Base-by-base conservation (phyloP, 495 filamentous ascomycete species). In the Aspergillus taichungensis region DNA sequence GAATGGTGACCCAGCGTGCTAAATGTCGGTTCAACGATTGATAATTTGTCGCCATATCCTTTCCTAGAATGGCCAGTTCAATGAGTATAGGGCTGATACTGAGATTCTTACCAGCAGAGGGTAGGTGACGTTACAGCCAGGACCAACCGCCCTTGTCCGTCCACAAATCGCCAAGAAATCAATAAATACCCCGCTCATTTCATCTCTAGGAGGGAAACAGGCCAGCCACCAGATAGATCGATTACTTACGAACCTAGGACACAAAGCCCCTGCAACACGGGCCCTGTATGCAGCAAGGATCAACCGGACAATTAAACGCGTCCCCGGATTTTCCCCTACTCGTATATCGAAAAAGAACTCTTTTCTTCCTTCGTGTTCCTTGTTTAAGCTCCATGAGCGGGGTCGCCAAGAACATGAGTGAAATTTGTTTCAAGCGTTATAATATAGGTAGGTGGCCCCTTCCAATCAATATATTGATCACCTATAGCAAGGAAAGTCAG, bases 201-300 rank as follows among this genome's bases (percentile, higher is more conserved):
- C 18, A 24, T 24, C 18, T 24, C 18, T 4, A 24, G 18, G 18
- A 24, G 18, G 18, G 4, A 24, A 24, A 24, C 18, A 24, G 18
- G 18, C 34, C 18, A 13, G 43, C 27, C 43, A 37, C 43, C 30
- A 14, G n/a, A 37, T 13, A 8, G 14, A 36, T 24, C 13, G 30
- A 30, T 37, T 4, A 33, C n/a, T 39, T 33, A 31, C 28, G 30
- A 31, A 12, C 13, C 40, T 35, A n/a, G 24, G 30, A 14, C 31
- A 9, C 31, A 13, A 30, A 31, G 39, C 38, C 46, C 55, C 52
- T 54, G 46, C 42, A 52, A 47, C 55, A 53, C 55, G 55, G 49
- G 55, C 43, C 18, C 38, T 50, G 49, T 43, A 36, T 27, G 41
- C 50, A n/a, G 55, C 52, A 59, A 59, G 55, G 55, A 46, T 37